phyloP scores from a whole-genome alignment of 495 filamentous ascomycete genomes.

The Podospora anserina region DNA sequence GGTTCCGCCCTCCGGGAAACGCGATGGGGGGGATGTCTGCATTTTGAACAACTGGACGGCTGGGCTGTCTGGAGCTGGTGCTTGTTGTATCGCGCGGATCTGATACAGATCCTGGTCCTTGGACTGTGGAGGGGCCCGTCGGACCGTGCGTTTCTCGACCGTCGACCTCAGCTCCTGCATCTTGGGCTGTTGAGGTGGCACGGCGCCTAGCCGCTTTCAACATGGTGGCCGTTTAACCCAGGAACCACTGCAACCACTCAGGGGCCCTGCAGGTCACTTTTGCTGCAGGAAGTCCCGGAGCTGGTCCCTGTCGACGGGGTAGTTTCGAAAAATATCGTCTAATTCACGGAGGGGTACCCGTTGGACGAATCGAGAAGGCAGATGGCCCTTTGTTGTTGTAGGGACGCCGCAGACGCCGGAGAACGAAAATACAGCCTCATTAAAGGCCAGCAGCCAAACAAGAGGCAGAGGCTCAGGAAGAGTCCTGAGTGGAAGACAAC shows the following conservation, averaged over 20 bases:
- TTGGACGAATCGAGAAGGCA: slow-evolving; percentile 31
- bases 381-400: slow-evolving; percentile 18
- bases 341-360: slow-evolving; percentile 28
- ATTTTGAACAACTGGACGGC: slow-evolving; percentile 31
- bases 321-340: slow-evolving; percentile 32
- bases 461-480: slow-evolving; percentile 14
- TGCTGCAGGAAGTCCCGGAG: slow-evolving; percentile 7
- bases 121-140: slow-evolving; percentile 33
- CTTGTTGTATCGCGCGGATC: slow-evolving; percentile 28
- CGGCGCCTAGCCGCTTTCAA: slow-evolving; percentile 31
- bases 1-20: slow-evolving; percentile 33
- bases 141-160: slow-evolving; percentile 35
- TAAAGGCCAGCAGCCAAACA: slow-evolving; percentile 19
- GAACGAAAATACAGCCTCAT: slow-evolving; percentile 23
- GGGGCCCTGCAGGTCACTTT: slow-evolving; percentile 4
- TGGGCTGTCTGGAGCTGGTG: slow-evolving; percentile 18
- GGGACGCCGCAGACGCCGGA: slow-evolving; percentile 14
- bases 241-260: slow-evolving; percentile 15
- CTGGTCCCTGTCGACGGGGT: slow-evolving; percentile 14
- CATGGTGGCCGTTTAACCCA: slow-evolving; percentile 27
- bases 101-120: slow-evolving; percentile 46
- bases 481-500: slow-evolving; percentile 21
- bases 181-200: slow-evolving; percentile 3
- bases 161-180: slow-evolving; percentile 26
- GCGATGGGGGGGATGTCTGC: slow-evolving; percentile 30